These are phyloP conservation scores for Scedosporium minutisporum DNA, from an alignment of 2,329 filamentous ascomycete species.

Conservation along the genomic window DNA sequence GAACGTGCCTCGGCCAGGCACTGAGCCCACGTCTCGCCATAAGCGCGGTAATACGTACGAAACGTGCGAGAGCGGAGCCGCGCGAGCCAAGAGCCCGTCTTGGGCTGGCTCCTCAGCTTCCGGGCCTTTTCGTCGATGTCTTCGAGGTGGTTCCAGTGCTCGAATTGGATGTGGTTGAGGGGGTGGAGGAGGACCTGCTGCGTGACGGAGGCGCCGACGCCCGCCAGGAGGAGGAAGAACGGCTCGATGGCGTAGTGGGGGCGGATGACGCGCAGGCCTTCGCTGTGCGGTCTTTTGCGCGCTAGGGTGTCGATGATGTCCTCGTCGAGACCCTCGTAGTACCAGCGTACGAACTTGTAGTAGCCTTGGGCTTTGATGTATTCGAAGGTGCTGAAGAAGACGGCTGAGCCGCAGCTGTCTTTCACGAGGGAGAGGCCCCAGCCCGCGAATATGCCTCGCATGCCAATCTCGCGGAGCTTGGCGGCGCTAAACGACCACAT, in stretches of 20 bases:
- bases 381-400: slow-evolving; percentile 70
- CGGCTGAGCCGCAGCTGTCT: slow-evolving; percentile 57
- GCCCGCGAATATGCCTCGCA: slow-evolving; percentile 64
- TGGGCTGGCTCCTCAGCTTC: slow-evolving; percentile 23
- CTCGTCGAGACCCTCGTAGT: slow-evolving; percentile 51
- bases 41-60: slow-evolving; percentile 59
- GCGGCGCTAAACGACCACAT: slow-evolving; percentile 65
- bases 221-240: slow-evolving; percentile 59
- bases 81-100: slow-evolving; percentile 14
- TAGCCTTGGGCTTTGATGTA: slow-evolving; percentile 64
- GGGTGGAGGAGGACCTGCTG: slow-evolving; percentile 66
- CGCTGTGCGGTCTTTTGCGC: slow-evolving; percentile 23
- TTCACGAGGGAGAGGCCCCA: slow-evolving; percentile 61
- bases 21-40: slow-evolving; percentile 55
- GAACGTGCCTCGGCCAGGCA: slow-evolving; percentile 47
- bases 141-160: slow-evolving; percentile 65
- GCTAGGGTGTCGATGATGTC: slow-evolving; percentile 39
- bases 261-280: slow-evolving; percentile 42
- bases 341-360: slow-evolving; percentile 61
- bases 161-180: slow-evolving; percentile 58
- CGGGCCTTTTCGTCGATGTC: slow-evolving; percentile 55
- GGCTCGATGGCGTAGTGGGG: slow-evolving; percentile 71
- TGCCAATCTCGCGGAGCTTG: slow-evolving; percentile 58
- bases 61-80: slow-evolving; percentile 40
- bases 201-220: slow-evolving; percentile 56